Percentiles rank a stretch among this genome's conserved stretches.
phyloP scores from a whole-genome alignment of 495 filamentous ascomycete genomes.

The Penicillium tannophilum region DNA sequence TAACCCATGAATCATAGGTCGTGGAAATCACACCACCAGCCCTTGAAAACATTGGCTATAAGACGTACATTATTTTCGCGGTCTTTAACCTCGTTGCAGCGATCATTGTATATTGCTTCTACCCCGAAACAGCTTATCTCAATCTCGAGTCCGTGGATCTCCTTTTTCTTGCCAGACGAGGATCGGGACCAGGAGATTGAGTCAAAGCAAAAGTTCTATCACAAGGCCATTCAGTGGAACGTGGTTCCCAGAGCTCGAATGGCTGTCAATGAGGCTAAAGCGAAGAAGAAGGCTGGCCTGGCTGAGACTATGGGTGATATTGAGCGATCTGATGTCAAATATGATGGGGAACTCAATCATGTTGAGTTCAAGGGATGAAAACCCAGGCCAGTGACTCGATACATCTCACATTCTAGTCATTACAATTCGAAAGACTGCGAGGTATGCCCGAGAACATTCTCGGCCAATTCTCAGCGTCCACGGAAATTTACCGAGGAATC shows the following conservation, averaged over 20 bases:
- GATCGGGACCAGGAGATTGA: slow-evolving; percentile 13
- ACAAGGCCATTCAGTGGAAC: slow-evolving; percentile 20
- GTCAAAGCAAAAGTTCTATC: slow-evolving; percentile 16
- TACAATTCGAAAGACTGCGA: background rate
- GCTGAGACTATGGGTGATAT: slow-evolving; percentile 11
- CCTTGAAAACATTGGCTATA: slow-evolving; percentile 27
- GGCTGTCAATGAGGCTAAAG: slow-evolving; percentile 22
- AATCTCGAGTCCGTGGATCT: slow-evolving; percentile 23
- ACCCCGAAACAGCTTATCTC: slow-evolving; percentile 35
- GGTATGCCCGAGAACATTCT: background rate
- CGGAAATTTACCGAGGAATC: no score
- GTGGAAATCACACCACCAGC: slow-evolving; percentile 28
- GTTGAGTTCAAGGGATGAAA: slow-evolving; percentile 11
- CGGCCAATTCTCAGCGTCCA: no score
- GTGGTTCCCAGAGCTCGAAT: slow-evolving; percentile 21
- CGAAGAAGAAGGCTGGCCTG: slow-evolving; percentile 14
- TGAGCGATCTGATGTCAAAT: slow-evolving; percentile 8
- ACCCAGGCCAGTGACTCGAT: background rate
- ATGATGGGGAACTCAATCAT: background rate
- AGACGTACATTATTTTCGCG: slow-evolving; percentile 43
- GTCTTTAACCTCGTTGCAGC: slow-evolving; percentile 33
- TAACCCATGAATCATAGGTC: slow-evolving; percentile 5
- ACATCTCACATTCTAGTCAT: background rate
- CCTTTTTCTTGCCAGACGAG: slow-evolving; percentile 13
- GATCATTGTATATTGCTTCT: slow-evolving; percentile 44